Conservation (phyloP, 2,329 filamentous ascomycete genomes). For the Phoma herbarum region DNA sequence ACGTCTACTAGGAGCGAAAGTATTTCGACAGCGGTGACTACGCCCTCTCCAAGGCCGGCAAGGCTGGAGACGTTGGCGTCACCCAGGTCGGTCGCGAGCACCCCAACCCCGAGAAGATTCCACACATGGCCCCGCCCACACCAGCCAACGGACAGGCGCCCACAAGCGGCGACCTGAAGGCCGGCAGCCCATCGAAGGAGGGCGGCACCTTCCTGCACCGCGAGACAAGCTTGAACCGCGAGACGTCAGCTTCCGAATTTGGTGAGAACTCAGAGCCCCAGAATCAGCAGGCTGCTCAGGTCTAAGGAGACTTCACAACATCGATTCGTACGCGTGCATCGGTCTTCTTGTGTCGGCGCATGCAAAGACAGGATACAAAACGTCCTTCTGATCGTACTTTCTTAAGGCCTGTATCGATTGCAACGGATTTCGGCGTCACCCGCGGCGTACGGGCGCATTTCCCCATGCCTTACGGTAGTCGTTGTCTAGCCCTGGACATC, state of each 20-base stretch:
- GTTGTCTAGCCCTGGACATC: not conserved
- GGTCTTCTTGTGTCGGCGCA: not conserved
- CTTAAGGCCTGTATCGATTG: slow-evolving; percentile 16
- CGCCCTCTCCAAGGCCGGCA: slow-evolving; percentile 95
- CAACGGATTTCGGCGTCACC: slow-evolving; percentile 8
- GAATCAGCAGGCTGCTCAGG: slow-evolving; percentile 14
- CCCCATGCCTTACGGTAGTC: not conserved
- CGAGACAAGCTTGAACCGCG: slow-evolving; percentile 78
- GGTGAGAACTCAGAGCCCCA: slow-evolving; percentile 46
- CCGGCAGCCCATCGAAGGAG: slow-evolving; percentile 89
- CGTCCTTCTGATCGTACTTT: not conserved
- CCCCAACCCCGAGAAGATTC: slow-evolving; percentile 93
- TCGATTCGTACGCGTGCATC: not conserved
- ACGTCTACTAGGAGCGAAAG: slow-evolving; percentile 74
- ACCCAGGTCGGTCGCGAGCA: slow-evolving; percentile 95
- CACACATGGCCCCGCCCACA: slow-evolving; percentile 77
- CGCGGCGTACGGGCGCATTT: slow-evolving; percentile 7
- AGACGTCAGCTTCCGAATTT: slow-evolving; percentile 75
- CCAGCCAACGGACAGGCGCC: slow-evolving; percentile 51
- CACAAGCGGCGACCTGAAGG: slow-evolving; percentile 48
- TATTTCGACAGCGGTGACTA: slow-evolving; percentile 98
- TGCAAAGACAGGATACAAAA: slow-evolving; percentile 4
- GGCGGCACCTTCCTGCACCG: slow-evolving; percentile 80
- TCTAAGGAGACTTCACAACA: slow-evolving; percentile 2
- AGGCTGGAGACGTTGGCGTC: slow-evolving; percentile 91